Evolutionary conservation across 2,329 filamentous ascomycete species (phyloP), one percentile per base, ranked within the genome.

Genomic region (Metarhizium rileyi): DNA sequence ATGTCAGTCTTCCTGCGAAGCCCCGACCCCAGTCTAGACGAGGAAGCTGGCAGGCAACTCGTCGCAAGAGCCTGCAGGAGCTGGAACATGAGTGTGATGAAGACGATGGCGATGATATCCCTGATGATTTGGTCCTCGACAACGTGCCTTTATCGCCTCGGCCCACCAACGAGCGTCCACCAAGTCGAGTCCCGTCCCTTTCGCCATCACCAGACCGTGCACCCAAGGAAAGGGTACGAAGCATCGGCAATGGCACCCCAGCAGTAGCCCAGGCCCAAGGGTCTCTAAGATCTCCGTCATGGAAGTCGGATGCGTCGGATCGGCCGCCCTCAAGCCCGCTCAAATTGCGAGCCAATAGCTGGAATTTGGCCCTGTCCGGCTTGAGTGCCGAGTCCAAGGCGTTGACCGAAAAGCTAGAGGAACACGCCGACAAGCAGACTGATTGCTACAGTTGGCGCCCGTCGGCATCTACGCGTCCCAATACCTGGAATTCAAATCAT

Each of bases 131-230:
- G 23, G 76, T 90, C 47, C 77, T 93, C 44, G 86, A 88, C 67
- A 93, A 93, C 55, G 83, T 93, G 2, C 87, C 87, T 5, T 80
- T 93, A 43, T 90, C 87, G 0, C 87, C 87, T n/a, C 74, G 81
- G 2, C 81, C 80, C 2, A 70, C 71, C 1, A 70, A 70, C 23
- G 78, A 83, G 53, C 72, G 81, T 16, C 67, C 75, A 0, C 70
- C 70, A 6, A 83, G 77, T 60, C 69, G 71, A 36, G 70, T 77
- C 1, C 62, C 71, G 3, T 83, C 81, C 1, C 67, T 75, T 5
- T 71, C 75, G 0, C 70, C 74, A 3, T 80, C 78, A 0, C 77
- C 77, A 0, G 75, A 80, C 47, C 68, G 76, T 42, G 62, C 62
- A 3, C 66, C 70, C 7, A 78, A 77, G 55, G 73, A 77, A 53